A percentile compares a stretch with the other conserved stretches of the same genome.
These are phyloP conservation scores for Grifola frondosa DNA, from an alignment of 1,284 basidiomycete genomes.

Conservation along the genomic window DNA sequence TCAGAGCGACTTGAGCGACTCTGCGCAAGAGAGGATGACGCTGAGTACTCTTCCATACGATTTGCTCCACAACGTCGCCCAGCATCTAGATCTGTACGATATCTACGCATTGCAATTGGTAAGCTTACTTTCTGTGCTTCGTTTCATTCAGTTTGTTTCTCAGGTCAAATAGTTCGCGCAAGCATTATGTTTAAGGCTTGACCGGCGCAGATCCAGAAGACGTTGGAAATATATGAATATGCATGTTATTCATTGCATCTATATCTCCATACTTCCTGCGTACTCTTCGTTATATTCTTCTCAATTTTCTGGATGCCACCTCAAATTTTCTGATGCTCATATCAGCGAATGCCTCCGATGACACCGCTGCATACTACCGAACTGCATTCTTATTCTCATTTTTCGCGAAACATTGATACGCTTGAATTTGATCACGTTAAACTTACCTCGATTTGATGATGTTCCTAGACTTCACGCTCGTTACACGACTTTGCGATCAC, in stretches of 20 bases:
- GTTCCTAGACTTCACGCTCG: conserved; percentile 57
- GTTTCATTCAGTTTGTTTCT: neutral
- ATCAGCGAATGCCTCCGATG: neutral
- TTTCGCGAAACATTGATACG: no score
- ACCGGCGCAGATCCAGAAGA: neutral
- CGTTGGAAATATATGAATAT: neutral
- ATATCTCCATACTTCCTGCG: no score
- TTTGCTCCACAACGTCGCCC: conserved; percentile 63
- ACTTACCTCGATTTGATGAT: neutral
- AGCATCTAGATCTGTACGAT: conserved; percentile 56
- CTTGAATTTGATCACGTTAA: no score
- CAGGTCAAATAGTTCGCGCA: neutral
- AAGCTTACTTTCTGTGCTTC: conserved; percentile 29
- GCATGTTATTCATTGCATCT: neutral
- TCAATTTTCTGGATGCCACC: neutral
- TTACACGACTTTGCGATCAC: conserved; percentile 59
- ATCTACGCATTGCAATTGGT: conserved; percentile 59
- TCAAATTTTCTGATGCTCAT: neutral
- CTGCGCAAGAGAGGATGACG: conserved; percentile 23
- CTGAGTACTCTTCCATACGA: conserved; percentile 63
- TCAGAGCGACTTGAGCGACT: conserved; percentile 12
- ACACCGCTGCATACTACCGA: no score
- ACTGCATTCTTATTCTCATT: no score
- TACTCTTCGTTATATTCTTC: neutral
- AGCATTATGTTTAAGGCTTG: neutral